Evolutionary conservation across 441 rosid species (phyloP).

Genomic region (Arabidopsis hybrid): DNA sequence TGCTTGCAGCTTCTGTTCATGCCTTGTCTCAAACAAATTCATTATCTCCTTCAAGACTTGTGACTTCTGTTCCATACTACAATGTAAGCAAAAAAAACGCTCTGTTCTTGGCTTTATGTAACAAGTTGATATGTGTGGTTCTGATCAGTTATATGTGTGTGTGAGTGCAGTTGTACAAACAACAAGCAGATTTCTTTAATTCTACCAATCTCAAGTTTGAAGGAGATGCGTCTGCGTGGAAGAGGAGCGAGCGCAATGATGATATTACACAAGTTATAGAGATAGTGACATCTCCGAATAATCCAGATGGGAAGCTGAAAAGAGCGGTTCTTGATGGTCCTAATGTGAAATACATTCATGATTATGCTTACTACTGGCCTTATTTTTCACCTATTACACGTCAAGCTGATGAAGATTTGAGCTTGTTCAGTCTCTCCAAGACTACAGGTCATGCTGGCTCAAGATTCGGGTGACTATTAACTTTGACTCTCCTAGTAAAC

Average conservation of each 20-base stretch:
- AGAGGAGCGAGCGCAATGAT: constrained; percentile 32
- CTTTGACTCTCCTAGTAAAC: background rate
- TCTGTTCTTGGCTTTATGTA: background rate
- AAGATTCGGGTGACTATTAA: constrained; percentile 59
- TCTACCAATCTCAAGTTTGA: constrained; percentile 22
- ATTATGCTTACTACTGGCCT: constrained; percentile 79
- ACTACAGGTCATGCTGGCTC: constrained; percentile 79
- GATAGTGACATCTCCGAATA: constrained; percentile 76
- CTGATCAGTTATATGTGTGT: background rate
- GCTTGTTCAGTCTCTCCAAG: constrained; percentile 70
- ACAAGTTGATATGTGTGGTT: background rate
- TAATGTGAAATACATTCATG: constrained; percentile 55
- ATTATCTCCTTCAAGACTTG: constrained; percentile 43
- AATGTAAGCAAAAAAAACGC: constrained; percentile 12
- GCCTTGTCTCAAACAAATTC: constrained; percentile 52
- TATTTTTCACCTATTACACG: constrained; percentile 64
- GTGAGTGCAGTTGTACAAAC: background rate
- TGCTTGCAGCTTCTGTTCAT: constrained; percentile 64
- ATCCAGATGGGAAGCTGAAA: constrained; percentile 68
- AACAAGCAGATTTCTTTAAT: constrained; percentile 34
- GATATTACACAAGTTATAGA: constrained; percentile 47
- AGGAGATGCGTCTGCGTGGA: constrained; percentile 52
- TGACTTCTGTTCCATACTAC: constrained; percentile 33
- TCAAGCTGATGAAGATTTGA: constrained; percentile 56
- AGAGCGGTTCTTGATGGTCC: constrained; percentile 58